Base-by-base conservation (phyloP, 2,329 filamentous ascomycete genomes). In the Beauveria sp. region DNA sequence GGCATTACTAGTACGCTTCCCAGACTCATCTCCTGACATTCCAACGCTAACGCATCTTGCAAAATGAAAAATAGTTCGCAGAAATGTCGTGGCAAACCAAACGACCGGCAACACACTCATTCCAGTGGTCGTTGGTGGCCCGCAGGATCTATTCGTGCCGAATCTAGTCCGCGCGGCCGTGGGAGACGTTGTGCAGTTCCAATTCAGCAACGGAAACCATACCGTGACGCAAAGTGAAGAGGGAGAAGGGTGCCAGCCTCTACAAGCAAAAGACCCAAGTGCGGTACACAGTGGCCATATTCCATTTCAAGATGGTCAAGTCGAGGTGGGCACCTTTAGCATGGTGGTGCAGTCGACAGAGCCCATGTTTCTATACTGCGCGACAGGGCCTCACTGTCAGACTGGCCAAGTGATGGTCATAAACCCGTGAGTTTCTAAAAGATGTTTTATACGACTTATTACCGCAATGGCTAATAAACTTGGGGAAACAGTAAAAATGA, bases 331-430 rank as follows among this genome's bases (percentile, higher is more conserved):
- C 0, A 77, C 75, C 1, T 83, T 81, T 66, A 78, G 74, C 61
- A 74, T 83, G 67, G 72, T 73, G 12, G 68, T 83, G 20, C 75
- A 73, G 30, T 74, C 71, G 62, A 72, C 75, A 0, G 72, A 77
- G 2, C 73, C 79, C 6, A 76, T 82, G 62, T 83, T 79, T 68
- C 64, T 80, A 38, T 83, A 82, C 67, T 83, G 80, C 61, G 77
- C 79, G 0, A 77, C 77, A 2, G 75, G 71, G 0, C 75, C 75
- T 3, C 80, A 83, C 62, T 83, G 81, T 51, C 76, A 81, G 66
- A 67, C 67, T 9, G 80, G 80, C 8, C 81, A 82, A 73, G 75
- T 79, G 30, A 76, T 80, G 70, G 74, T 80, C 6, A 75, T 83
- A 45, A 83, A 83, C 62, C 76, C 77, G 74, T 76, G 61, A 63